Base-by-base conservation (phyloP, 352 stramenopile species). In the Phytophthora foliorum region DNA sequence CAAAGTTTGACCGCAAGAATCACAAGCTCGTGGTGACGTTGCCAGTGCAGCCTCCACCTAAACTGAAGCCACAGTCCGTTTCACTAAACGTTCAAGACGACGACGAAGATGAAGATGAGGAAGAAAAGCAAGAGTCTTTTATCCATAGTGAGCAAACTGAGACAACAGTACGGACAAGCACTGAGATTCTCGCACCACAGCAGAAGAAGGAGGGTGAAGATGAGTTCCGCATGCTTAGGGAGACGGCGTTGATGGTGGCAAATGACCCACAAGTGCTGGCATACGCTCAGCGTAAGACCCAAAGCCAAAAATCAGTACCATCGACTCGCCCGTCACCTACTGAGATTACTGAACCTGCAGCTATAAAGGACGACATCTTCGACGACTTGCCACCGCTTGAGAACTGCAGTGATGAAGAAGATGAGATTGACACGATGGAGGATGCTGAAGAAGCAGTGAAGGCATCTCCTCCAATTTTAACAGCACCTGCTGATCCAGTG, bases 1-100 rank as follows among this genome's bases (percentile, higher is more conserved):
- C 92, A 27, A 91, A 82, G 38, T 97, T 95, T 66, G 89, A 97
- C 52, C 96, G 96, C 57, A 89, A 87, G 34, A 76, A 62, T 4
- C 77, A 81, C 14, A 84, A 89, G 25, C 60, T 97, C 1, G 62
- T 92, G 4, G 83, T 97, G 13, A 95, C 89, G 29, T 66, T 97
- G 41, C 89, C 89, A 0, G 88, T 97, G 27, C 75, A 89, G 17
- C 81, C 88, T 4, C 87, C 82, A 8, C 49, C 77, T 4, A 69
- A 68, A 10, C 68, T 59, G 9, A 71, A 74, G 38, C 52, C 63
- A 14, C 64, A 71, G 49, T 61, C 59, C 0, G 51, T 79, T 11
- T 71, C 69, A 16, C 52, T 88, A 45, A 54, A 72, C 49, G 75
- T 87, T 41, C 29, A 83, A 22, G 73, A 89, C 31, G 72, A 88